Evolutionary conservation across 2,329 filamentous ascomycete species (phyloP), one percentile per base, ranked within the genome.

Genomic region (Blastomyces gilchristii): DNA sequence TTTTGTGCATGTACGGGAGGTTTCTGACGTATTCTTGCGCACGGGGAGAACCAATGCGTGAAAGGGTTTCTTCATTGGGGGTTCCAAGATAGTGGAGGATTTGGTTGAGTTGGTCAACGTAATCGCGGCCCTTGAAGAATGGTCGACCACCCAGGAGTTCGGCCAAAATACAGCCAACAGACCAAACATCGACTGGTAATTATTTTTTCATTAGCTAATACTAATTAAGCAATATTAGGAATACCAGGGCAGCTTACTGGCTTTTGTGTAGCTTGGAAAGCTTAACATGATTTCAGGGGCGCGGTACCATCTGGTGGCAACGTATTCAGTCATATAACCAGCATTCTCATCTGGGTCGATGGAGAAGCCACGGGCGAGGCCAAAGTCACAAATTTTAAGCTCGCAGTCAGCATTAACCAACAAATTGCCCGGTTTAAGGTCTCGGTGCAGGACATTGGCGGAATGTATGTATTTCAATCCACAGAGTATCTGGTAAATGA

Each of bases 251-350:
- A 9, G 93, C 92, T 63, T 86, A 97, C 94, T 99, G 70, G 94
- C 94, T 91, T 99, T 99, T 72, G 94, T 99, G 78, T 99, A 99
- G 81, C 91, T 97, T 79, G 97, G 93, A 85, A 99, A 99, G 81
- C 91, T 97, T 77, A 99, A 81, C 94, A 99, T 99, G 71, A 99
- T 99, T 78, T 99, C 94, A 5, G 94, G 94, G 3, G 94, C 94
- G 78, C 94, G 88, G 77, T 99, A 99, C 94, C 94, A 99, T 80
- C 94, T 85, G 61, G 94, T 99, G 60, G 94, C 94, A 63, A 99
- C 94, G 73, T 99, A 99, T 79, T 99, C 94, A 12, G 94, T 99
- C 94, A 99, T 97, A 79, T 97, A 99, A 28, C 94, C 94, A 22
- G 94, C 94, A 75, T 97, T 97, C 79, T 99, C 93, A 76, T 99